Evolutionary conservation across 164 flowering plant genomes (phyloP).

Genomic region (Taxillus chinensis): DNA sequence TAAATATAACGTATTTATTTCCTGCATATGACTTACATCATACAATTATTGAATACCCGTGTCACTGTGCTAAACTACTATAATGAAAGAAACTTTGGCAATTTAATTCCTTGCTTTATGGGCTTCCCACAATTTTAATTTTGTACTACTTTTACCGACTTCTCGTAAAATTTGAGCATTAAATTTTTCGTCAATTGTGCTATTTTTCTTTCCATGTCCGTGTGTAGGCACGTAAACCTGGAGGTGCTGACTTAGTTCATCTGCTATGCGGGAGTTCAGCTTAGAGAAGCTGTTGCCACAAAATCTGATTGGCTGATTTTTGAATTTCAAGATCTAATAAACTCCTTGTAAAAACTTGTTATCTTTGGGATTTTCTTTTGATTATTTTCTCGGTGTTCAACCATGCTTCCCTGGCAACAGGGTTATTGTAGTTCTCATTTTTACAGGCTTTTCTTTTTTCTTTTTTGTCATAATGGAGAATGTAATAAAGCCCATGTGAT

Average conservation of each 20-base stretch:
- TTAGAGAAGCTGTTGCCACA: constrained; percentile 69
- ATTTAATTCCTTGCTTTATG: neutral
- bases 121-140: neutral
- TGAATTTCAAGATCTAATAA: constrained; percentile 58
- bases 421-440: neutral
- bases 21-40: no score
- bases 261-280: constrained; percentile 88
- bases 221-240: constrained; percentile 76
- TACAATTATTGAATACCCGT: no score
- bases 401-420: neutral
- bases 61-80: neutral
- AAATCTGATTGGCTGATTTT: constrained; percentile 95
- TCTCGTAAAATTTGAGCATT: neutral
- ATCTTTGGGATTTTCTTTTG: neutral
- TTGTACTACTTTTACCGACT: neutral
- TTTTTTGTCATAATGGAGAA: neutral
- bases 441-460: neutral
- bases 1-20: no score
- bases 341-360: constrained; percentile 39
- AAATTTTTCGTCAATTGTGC: neutral
- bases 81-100: neutral
- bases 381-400: neutral
- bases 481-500: neutral
- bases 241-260: constrained; percentile 90
- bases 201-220: neutral